Conservation (phyloP, 2,329 filamentous ascomycete genomes). For the Colletotrichum filicis region DNA sequence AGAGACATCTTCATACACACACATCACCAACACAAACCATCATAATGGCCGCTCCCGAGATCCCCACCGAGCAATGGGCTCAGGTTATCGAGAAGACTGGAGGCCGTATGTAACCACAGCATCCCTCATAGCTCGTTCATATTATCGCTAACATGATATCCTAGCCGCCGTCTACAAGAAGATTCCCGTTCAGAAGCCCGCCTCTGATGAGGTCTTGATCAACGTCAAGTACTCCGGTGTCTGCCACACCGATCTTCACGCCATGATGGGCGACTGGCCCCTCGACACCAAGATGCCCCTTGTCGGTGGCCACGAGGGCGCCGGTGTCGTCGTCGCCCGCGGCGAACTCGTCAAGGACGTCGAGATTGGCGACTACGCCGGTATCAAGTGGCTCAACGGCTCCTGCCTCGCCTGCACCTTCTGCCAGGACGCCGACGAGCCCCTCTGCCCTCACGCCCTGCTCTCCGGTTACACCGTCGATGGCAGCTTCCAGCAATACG, state of each 20-base stretch:
- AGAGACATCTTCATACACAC: not conserved
- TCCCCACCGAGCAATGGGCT: slow-evolving; percentile 90
- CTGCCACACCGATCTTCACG: slow-evolving; percentile 86
- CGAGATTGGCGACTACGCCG: slow-evolving; percentile 84
- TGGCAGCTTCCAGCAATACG: slow-evolving; percentile 88
- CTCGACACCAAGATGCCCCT: slow-evolving; percentile 84
- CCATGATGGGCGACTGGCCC: slow-evolving; percentile 92
- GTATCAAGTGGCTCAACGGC: slow-evolving; percentile 94
- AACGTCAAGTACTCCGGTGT: slow-evolving; percentile 93
- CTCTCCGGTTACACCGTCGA: slow-evolving; percentile 95
- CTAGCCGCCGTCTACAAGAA: slow-evolving; percentile 77
- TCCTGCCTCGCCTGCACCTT: slow-evolving; percentile 86
- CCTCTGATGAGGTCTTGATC: slow-evolving; percentile 89
- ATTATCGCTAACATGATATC: slow-evolving; percentile 27
- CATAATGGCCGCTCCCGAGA: slow-evolving; percentile 29
- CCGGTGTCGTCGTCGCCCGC: slow-evolving; percentile 83
- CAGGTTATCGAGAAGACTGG: slow-evolving; percentile 88
- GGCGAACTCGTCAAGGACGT: slow-evolving; percentile 83
- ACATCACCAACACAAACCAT: not conserved
- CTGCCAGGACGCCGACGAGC: slow-evolving; percentile 84
- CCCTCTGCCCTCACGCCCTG: slow-evolving; percentile 78
- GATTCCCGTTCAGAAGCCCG: slow-evolving; percentile 84
- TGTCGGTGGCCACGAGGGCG: slow-evolving; percentile 84
- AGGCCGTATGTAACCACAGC: slow-evolving; percentile 62
- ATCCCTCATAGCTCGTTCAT: slow-evolving; percentile 2